Base-by-base conservation (phyloP, 1,284 basidiomycete species). In the Apiotrichum brassicae region DNA sequence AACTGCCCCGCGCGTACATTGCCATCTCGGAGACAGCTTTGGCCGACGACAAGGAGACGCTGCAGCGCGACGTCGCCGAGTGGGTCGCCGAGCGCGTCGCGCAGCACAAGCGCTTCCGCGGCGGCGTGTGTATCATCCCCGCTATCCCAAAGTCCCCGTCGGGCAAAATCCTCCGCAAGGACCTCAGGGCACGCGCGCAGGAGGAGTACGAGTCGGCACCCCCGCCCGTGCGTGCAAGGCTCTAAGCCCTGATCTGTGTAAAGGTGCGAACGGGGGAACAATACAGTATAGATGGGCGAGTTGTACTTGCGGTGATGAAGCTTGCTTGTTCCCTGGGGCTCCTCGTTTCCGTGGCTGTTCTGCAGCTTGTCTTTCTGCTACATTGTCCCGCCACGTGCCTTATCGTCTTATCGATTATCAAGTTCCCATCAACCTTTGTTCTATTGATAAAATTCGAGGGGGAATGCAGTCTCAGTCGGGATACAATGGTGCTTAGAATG, bases 11-110 rank as follows among this genome's bases (percentile, higher is more conserved):
- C 12, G 56, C 56, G 12, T 57, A 57, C 42, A 26, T 57, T 14
- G 52, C 51, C 14, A 33, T 44, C 11, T 22, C 37, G 24, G 38
- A 23, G 14, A 25, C 9, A 6, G 37, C 37, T 12, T 25, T 30
- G 25, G 30, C 28, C 30, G 19, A 25, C 9, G 42, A 19, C 34
- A 40, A 44, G 43, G 56, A 54, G 0, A 61, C 65, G 1, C 81
- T 85, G 49, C 75, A 75, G 12, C 49, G 70, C n/a, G 68, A 51
- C 3, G 47, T 48, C 2, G 75, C 77, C 40, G 70, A 72, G 25
- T 89, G 86, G 86, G 78, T 84, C 13, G 72, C 79, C 40, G 60
- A 59, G 14, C 78, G 79, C 39, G 84, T 73, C 32, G 70, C 74
- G 4, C 63, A 68, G 28, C 75, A 77, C 60, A 78, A 78, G 60